Conservation (phyloP, 106 monocot genomes). For the Apostasia shenzhenica region DNA sequence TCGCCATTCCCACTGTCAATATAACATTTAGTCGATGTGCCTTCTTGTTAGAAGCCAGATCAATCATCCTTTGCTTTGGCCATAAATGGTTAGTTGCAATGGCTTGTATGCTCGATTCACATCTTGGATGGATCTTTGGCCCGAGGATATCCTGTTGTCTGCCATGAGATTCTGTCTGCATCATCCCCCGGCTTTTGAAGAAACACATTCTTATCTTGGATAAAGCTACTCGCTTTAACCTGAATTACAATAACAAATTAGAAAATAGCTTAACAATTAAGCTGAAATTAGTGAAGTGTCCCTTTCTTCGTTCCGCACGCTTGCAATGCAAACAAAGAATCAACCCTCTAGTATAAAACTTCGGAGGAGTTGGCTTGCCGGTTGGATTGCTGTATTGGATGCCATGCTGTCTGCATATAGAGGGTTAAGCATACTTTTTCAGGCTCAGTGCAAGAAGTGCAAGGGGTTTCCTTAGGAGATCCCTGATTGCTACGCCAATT, state of each 20-base stretch:
- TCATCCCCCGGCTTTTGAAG: constrained; percentile 37
- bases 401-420: no score
- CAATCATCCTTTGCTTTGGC: background rate
- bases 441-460: no score
- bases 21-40: constrained; percentile 1
- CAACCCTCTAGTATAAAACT: no score
- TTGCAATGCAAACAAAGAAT: no score
- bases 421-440: no score
- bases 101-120: constrained; percentile 32
- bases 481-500: no score
- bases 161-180: constrained; percentile 33
- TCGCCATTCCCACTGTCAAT: constrained; percentile 4
- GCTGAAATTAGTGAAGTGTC: no score
- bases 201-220: constrained; percentile 40
- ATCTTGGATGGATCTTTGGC: constrained; percentile 28
- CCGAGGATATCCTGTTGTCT: constrained; percentile 62
- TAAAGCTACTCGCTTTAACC: constrained; percentile 37
- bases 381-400: no score
- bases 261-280: no score
- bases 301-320: no score
- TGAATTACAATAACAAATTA: constrained; percentile 12
- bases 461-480: no score
- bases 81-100: constrained; percentile 52
- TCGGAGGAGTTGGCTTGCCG: no score
- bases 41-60: background rate